Conservation (phyloP, 2,329 filamentous ascomycete genomes). For the Pseudodiploospora longispora region DNA sequence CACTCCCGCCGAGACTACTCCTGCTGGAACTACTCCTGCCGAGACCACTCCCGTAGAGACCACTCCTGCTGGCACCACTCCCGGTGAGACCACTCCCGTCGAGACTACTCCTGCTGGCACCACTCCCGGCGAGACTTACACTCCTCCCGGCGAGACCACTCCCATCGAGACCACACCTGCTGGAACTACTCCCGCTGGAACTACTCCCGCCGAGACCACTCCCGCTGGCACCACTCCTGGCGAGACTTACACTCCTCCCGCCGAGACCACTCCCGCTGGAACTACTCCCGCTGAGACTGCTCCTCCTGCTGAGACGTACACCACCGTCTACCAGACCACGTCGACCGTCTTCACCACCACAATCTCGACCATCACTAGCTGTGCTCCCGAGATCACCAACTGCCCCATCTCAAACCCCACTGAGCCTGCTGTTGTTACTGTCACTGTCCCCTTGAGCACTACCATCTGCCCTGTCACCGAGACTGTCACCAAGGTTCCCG, state of each 20-base stretch:
- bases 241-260: conserved; percentile 4
- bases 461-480: conserved; percentile 55
- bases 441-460: conserved; percentile 46
- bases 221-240: not conserved
- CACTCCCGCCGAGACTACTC: not conserved
- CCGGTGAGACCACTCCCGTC: not conserved
- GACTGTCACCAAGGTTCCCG: conserved; percentile 34
- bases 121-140: conserved; percentile 9
- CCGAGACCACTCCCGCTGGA: conserved; percentile 2
- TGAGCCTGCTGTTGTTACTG: conserved; percentile 40
- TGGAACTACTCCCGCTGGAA: conserved; percentile 6
- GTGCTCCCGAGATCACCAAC: conserved; percentile 36
- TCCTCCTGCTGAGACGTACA: conserved; percentile 10
- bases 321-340: conserved; percentile 35
- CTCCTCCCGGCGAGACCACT: not conserved
- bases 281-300: conserved; percentile 11
- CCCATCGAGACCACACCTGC: conserved; percentile 7
- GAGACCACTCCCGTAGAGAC: not conserved
- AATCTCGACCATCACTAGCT: conserved; percentile 42
- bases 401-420: conserved; percentile 38
- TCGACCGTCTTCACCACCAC: conserved; percentile 44
- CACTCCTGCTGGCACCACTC: not conserved
- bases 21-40: not conserved
- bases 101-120: not conserved
- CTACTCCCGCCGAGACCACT: not conserved